phyloP scores from a whole-genome alignment of 371 early-diverging fungal species.

The Mucor saturninus region DNA sequence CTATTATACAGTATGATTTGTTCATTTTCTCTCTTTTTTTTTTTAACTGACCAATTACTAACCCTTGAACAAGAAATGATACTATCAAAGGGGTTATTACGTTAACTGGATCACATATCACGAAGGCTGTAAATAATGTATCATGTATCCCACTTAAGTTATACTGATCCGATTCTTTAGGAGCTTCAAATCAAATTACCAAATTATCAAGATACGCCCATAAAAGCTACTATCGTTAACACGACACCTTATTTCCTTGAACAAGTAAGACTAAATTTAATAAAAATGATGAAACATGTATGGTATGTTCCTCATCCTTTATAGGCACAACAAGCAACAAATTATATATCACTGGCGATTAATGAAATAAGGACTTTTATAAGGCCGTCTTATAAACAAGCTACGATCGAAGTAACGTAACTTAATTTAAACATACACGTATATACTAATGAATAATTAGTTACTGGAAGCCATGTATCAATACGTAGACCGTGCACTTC shows the following conservation, averaged over 20 bases:
- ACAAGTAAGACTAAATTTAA: conserved; percentile 29
- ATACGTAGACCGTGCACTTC: conserved; percentile 40
- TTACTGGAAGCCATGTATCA: conserved; percentile 42
- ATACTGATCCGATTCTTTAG: conserved; percentile 17
- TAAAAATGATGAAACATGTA: neutral
- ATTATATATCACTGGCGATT: conserved; percentile 42
- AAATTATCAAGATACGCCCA: conserved; percentile 36
- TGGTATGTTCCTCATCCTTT: neutral
- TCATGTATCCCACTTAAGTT: neutral
- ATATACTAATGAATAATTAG: conserved; percentile 15
- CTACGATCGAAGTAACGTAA: conserved; percentile 34
- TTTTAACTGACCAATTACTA: neutral
- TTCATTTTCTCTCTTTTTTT: neutral
- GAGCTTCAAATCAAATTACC: conserved; percentile 43
- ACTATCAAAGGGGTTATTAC: conserved; percentile 47
- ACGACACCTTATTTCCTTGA: conserved; percentile 46
- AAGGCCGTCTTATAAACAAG: conserved; percentile 30
- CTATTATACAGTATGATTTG: conserved; percentile 39
- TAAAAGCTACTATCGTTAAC: conserved; percentile 34
- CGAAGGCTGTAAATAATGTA: conserved; percentile 41
- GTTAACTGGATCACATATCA: conserved; percentile 37
- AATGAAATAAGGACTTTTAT: conserved; percentile 24
- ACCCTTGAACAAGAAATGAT: conserved; percentile 34
- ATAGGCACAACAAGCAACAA: conserved; percentile 41
- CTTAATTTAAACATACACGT: neutral